phyloP scores from a whole-genome alignment of 495 filamentous ascomycete species.

The Lophiostoma macrostomum region DNA sequence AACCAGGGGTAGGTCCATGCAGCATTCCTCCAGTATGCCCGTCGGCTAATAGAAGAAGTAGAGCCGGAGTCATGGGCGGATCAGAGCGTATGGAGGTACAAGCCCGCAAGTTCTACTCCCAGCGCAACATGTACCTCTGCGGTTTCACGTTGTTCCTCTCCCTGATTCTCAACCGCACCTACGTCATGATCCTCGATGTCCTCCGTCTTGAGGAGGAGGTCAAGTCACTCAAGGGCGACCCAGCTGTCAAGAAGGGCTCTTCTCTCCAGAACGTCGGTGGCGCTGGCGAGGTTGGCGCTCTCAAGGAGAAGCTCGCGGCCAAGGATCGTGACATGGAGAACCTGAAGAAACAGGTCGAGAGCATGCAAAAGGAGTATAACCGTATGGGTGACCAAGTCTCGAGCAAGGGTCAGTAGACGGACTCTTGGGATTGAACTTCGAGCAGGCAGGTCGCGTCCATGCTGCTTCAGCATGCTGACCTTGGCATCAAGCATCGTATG shows the following conservation, averaged over 20 bases:
- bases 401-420: constrained; percentile 66
- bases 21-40: constrained; percentile 34
- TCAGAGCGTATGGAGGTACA: constrained; percentile 96
- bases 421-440: no score
- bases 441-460: no score
- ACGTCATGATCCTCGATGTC: constrained; percentile 92
- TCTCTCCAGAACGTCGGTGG: constrained; percentile 62
- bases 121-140: constrained; percentile 99
- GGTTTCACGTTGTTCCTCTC: constrained; percentile 99
- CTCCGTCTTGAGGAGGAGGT: constrained; percentile 91
- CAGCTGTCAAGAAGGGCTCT: constrained; percentile 64
- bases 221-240: constrained; percentile 78
- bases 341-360: constrained; percentile 70
- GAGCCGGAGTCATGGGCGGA: constrained; percentile 66
- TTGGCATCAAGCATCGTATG: no score
- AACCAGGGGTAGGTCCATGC: constrained; percentile 46
- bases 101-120: constrained; percentile 99
- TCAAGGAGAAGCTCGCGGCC: constrained; percentile 54
- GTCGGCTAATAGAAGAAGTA: constrained; percentile 31
- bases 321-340: constrained; percentile 44
- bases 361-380: constrained; percentile 88
- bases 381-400: constrained; percentile 75
- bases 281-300: constrained; percentile 69
- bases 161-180: constrained; percentile 97
- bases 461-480: no score